These are phyloP conservation scores for Ophiostoma quercus DNA, from an alignment of 2,329 filamentous ascomycete species.

Conservation along the genomic window DNA sequence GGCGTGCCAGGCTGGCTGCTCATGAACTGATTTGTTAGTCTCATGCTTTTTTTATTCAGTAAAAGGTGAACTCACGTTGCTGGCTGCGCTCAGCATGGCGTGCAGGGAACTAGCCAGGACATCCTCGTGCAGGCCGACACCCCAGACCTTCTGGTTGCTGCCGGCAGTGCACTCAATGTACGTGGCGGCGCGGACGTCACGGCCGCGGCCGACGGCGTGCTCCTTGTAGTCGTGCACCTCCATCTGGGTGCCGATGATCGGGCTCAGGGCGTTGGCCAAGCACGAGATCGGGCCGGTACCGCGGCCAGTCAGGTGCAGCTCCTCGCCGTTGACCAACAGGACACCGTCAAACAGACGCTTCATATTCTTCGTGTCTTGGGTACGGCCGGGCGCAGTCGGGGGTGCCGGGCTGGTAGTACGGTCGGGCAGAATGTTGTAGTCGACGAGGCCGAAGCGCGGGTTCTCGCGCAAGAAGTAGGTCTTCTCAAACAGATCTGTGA, in stretches of 20 bases:
- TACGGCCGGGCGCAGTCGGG: slow-evolving; percentile 57
- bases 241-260: slow-evolving; percentile 69
- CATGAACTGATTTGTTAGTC: slow-evolving; percentile 57
- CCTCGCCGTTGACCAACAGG: slow-evolving; percentile 71
- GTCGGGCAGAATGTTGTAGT: slow-evolving; percentile 87
- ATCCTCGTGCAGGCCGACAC: slow-evolving; percentile 86
- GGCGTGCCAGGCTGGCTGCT: slow-evolving; percentile 65
- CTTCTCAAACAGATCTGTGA: slow-evolving; percentile 79
- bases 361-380: slow-evolving; percentile 70
- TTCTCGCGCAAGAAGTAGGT: slow-evolving; percentile 82
- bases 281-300: slow-evolving; percentile 90
- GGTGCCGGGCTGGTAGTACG: slow-evolving; percentile 70
- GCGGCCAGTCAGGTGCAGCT: slow-evolving; percentile 71
- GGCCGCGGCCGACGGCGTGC: slow-evolving; percentile 78
- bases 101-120: slow-evolving; percentile 85
- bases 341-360: slow-evolving; percentile 81
- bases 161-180: slow-evolving; percentile 83
- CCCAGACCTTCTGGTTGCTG: slow-evolving; percentile 71
- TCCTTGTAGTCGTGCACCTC: slow-evolving; percentile 96
- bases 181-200: slow-evolving; percentile 84
- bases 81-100: slow-evolving; percentile 77
- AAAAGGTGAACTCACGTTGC: slow-evolving; percentile 59
- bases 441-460: slow-evolving; percentile 77
- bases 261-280: slow-evolving; percentile 72
- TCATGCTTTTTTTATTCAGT: too few relatives aligned